Evolutionary conservation across 2,329 filamentous ascomycete genomes (phyloP), one percentile per base, ranked within the genome.

Genomic region (Phoma sp.): DNA sequence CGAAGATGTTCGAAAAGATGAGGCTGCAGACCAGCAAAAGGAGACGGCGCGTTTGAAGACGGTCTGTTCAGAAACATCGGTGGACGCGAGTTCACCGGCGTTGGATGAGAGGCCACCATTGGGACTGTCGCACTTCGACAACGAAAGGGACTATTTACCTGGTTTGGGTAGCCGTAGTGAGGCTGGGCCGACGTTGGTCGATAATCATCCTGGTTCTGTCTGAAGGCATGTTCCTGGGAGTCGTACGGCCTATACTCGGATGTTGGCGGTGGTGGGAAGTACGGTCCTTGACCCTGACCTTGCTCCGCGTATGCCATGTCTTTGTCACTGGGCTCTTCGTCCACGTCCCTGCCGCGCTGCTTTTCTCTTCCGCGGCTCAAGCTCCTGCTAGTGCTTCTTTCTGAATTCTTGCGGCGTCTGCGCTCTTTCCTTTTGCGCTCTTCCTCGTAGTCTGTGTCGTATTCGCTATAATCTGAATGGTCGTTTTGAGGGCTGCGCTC

Each of bases 91-190:
- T 60, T 60, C 55, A 55, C 57, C 60, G 62, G 58, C 41, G 62
- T 61, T 43, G 62, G 61, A 45, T 60, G 55, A 49, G 63, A 61
- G 40, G 64, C 58, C 53, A 60, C 63, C 43, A 58, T 55, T 43
- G 70, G 58, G 47, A 67, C 51, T 41, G 71, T 70, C 29, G 63
- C 61, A 52, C 63, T 71, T 57, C 63, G 68, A 66, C 57, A 61
- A 71, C 61, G 68, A 64, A 60, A 71, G 52, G 60, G 43, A 48
- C 31, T 67, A 70, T 74, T 74, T 75, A 74, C 73, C 73, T 75
- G 72, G 55, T 67, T 52, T 38, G 68, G 59, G 56, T 72, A 72
- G 45, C 62, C 63, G 48, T 70, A 69, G 12, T 68, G 64, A 27
- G 67, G 68, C 32, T 58, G 61, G 44, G 61, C 61, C 27, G 70